Evolutionary conservation across 2,329 filamentous ascomycete species (phyloP), one percentile per base, ranked within the genome.

Genomic region (Alternaria hordeiaustralica): DNA sequence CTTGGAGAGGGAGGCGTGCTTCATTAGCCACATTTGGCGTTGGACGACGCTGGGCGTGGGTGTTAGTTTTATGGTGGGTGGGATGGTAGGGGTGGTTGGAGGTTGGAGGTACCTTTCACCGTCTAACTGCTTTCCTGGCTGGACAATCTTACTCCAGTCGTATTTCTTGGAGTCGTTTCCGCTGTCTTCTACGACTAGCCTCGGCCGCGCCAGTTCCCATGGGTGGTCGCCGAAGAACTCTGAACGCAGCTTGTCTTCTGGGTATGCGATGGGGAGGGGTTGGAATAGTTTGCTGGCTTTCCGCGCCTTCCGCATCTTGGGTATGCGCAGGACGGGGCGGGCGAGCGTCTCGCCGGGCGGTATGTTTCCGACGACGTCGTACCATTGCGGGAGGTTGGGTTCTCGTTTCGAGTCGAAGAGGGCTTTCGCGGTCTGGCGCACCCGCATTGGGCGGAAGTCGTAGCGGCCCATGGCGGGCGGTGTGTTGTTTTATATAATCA

Each of bases 141-240:
- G 96, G 72, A 86, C 84, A 71, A 97, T 80, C 23, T 86, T 89
- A 71, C 90, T 92, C 95, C 95, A 98, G 80, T 97, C 89, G 73
- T 89, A 89, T 58, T 82, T 84, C 78, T 90, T 88, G 55, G 88
- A 85, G 76, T 99, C 95, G 77, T 91, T 92, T 57, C 96, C 96
- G 74, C 95, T 91, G 71, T 89, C 85, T 82, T 99, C 96, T 10
- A 98, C 83, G 50, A 99, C 84, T 62, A 97, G 86, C 71, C 93
- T 87, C 58, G 96, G 96, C 66, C 95, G 87, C 18, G 96, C 96
- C 76, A 99, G 84, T 82, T 99, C 96, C 96, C 96, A 99, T 6
- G 96, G 96, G 79, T 99, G 96, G 80, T 99, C 95, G 75, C 87
- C 89, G 84, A 92, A 99, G 83, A 98, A 99, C 26, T 90, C 88